Percentiles rank a stretch among this genome's conserved stretches.
Conservation (phyloP, 306 rosid species). For the Lathyrus aphaca region DNA sequence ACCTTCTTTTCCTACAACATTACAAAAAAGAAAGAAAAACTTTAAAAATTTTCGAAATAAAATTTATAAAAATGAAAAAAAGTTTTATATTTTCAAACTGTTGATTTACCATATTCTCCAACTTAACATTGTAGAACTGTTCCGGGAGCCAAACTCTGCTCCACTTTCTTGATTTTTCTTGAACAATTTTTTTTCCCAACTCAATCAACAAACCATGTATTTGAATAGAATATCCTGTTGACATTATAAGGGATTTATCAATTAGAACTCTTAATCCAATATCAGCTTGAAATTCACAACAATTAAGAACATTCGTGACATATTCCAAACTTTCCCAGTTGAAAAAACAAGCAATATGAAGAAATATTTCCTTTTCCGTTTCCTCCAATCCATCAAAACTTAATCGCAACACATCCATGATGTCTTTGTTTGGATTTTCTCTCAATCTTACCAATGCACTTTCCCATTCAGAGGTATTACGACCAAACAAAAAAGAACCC, state of each 20-base stretch:
- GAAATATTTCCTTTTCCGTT: conserved; percentile 32
- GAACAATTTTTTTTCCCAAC: conserved; percentile 23
- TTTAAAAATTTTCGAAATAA: neutral
- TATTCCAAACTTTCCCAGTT: fast-evolving
- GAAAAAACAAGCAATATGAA: conserved; percentile 37
- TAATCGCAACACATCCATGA: conserved; percentile 24
- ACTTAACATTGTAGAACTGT: neutral
- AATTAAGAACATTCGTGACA: neutral
- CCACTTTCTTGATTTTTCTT: conserved; percentile 32
- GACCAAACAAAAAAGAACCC: neutral
- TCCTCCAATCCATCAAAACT: conserved; percentile 20
- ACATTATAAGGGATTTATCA: conserved; percentile 31
- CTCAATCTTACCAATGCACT: conserved; percentile 4
- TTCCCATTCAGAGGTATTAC: neutral
- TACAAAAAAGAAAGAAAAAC: neutral
- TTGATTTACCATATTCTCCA: neutral
- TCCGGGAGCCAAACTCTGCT: conserved; percentile 25
- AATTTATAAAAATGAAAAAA: neutral
- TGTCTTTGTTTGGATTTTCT: conserved; percentile 10
- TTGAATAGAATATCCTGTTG: fast-evolving
- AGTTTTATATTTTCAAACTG: neutral
- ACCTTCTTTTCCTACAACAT: conserved; percentile 4
- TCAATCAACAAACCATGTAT: conserved; percentile 25
- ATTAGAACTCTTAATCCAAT: conserved; percentile 27
- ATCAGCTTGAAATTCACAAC: neutral